Evolutionary conservation across 2,329 filamentous ascomycete genomes (phyloP).

Genomic region (Tolypocladium cylindrosporum): DNA sequence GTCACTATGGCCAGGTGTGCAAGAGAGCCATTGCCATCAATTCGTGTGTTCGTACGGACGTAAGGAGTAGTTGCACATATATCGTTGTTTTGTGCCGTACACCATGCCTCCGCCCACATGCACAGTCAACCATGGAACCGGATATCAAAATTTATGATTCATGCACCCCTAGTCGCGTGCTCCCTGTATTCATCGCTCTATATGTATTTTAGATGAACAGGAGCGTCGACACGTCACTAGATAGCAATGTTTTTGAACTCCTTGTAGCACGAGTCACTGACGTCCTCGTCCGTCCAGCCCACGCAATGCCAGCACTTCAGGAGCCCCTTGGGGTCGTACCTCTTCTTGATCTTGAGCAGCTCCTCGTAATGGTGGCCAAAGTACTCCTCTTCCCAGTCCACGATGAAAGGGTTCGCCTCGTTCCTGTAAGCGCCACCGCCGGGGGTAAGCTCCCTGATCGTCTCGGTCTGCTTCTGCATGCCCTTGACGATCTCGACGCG

Average conservation of each 20-base stretch:
- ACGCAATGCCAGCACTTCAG: conserved; percentile 16
- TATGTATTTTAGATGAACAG: neutral
- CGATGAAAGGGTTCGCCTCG: conserved; percentile 17
- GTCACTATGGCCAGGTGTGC: no score
- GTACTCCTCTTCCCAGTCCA: conserved; percentile 14
- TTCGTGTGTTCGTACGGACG: no score
- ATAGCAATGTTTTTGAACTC: neutral
- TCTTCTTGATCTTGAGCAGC: conserved; percentile 32
- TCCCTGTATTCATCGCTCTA: no score
- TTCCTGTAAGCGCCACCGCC: conserved; percentile 15
- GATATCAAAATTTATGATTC: no score
- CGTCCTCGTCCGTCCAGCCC: conserved; percentile 2
- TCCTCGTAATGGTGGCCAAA: conserved; percentile 17
- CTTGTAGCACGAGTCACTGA: neutral
- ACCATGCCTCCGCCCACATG: no score
- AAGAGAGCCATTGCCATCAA: no score
- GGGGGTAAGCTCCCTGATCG: conserved; percentile 7
- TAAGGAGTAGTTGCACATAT: no score
- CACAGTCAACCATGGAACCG: no score
- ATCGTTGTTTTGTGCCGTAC: no score
- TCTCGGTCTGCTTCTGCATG: conserved; percentile 4
- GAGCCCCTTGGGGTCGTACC: conserved; percentile 31
- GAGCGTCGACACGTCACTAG: neutral
- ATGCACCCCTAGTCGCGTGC: no score
- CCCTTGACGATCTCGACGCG: conserved; percentile 8